Evolutionary conservation across 192 early-diverging fungal genomes (phyloP), one percentile per base, ranked within the genome.

Genomic region (Podila horticola): DNA sequence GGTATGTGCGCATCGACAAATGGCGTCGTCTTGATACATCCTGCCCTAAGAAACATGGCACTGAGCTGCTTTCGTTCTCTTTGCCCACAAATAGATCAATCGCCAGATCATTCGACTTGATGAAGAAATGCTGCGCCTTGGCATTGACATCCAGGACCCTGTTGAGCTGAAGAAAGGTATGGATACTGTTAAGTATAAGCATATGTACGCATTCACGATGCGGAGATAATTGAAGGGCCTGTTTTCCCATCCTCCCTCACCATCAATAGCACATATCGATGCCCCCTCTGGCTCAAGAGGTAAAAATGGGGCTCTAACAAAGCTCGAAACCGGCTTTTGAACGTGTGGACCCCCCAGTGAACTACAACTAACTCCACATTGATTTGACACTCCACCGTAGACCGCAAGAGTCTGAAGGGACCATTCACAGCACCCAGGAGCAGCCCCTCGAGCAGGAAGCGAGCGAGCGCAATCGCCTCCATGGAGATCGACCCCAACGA

Each of bases 401-500:
- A 81, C 45, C 77, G 77, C 45, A 81, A 81, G 58, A 81, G 77
- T 52, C 77, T 72, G 20, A 81, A 81, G 30, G 77, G 77, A 4
- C 77, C 71, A 4, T 64, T 81, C 26, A 64, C 70, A 2, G 71
- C 71, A 52, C 71, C 77, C 31, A 51, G 77, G 41, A 81, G 77
- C 58, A 81, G 71, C 58, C 77, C 77, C 3, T 73, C 62, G 4
- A 66, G 77, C 4, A 52, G 77, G 24, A 81, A 81, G 38, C 77
- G 77, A 2, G 70, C 69, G 29, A 62, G 67, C 13, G 65, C 67
- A 7, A 73, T 81, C 38, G 68, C 86, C 34, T 91, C 91, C 24
- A 89, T 95, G 87, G 89, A 94, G 1, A 95, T 98, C 58, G 97
- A 99, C 86, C 97, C 98, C 0, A 96, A 97, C 74, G 98, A 99